phyloP scores from a whole-genome alignment of 768 basidiomycete species.

The Inosperma sp. region DNA sequence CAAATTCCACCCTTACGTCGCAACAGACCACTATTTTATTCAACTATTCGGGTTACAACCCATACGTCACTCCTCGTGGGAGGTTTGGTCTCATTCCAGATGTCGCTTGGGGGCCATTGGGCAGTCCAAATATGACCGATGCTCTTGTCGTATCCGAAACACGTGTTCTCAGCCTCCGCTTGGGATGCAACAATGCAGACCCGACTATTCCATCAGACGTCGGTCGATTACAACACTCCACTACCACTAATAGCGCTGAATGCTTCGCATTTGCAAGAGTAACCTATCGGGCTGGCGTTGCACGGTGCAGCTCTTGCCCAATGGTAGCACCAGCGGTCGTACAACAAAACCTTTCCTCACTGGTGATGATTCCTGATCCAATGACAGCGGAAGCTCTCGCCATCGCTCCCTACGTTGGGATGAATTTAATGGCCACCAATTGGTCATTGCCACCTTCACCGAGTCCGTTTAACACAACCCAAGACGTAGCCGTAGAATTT shows the following conservation, averaged over 20 bases:
- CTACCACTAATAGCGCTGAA: background rate
- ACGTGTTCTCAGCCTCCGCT: background rate
- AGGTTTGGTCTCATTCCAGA: background rate
- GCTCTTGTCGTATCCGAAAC: background rate
- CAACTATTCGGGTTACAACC: background rate
- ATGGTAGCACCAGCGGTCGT: background rate
- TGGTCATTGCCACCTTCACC: background rate
- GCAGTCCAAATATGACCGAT: background rate
- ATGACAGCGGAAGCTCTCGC: background rate
- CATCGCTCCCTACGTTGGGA: background rate
- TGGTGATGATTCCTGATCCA: background rate
- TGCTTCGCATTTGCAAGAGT: conserved; percentile 1
- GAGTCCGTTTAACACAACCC: no score
- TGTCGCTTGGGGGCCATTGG: background rate
- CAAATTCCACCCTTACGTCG: background rate
- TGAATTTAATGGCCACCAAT: background rate
- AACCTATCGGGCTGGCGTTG: background rate
- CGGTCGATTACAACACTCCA: no score
- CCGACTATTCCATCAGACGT: background rate
- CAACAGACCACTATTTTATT: background rate
- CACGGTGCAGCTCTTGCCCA: background rate
- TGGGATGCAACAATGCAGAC: background rate
- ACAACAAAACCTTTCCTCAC: background rate
- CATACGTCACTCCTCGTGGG: background rate
- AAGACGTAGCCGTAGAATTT: background rate